These are phyloP conservation scores for Petunia axillaris DNA, from an alignment of 257 asterid species.

Conservation along the genomic window DNA sequence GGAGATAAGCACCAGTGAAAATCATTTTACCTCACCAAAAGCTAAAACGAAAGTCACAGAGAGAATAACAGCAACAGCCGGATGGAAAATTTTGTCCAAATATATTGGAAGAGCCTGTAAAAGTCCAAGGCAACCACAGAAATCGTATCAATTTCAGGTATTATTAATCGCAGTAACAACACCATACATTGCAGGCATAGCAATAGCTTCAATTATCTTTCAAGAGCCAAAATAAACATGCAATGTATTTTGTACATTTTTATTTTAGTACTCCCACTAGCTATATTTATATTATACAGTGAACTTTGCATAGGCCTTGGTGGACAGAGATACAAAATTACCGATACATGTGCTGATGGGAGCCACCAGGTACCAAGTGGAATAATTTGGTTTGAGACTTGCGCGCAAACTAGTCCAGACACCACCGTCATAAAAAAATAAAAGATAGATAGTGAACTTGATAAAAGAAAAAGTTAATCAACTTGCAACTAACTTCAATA, in stretches of 20 bases:
- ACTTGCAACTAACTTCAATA: not conserved
- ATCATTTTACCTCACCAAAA: constrained; percentile 83
- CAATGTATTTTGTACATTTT: not conserved
- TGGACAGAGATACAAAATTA: too few species aligned
- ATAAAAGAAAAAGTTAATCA: not conserved
- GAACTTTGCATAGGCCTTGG: too few species aligned
- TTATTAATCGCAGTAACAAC: not conserved
- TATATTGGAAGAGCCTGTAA: constrained; percentile 94
- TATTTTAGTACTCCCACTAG: not conserved
- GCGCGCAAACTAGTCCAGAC: too few species aligned
- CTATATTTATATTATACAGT: not conserved
- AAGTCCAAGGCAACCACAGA: constrained; percentile 8
- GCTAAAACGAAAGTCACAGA: constrained; percentile 97
- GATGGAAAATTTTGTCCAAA: constrained; percentile 89
- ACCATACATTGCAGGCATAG: not conserved
- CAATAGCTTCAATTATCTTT: too few species aligned
- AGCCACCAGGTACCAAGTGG: too few species aligned
- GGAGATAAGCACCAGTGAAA: not conserved
- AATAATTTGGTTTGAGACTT: too few species aligned
- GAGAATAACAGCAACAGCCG: constrained; percentile 83
- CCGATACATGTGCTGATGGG: too few species aligned
- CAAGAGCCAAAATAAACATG: not conserved
- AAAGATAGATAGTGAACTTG: not conserved
- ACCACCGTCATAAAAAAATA: too few species aligned
- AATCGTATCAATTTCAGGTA: not conserved